Evolutionary conservation across 148 eudicot species (phyloP).

Genomic region (Rhododendron simsii): DNA sequence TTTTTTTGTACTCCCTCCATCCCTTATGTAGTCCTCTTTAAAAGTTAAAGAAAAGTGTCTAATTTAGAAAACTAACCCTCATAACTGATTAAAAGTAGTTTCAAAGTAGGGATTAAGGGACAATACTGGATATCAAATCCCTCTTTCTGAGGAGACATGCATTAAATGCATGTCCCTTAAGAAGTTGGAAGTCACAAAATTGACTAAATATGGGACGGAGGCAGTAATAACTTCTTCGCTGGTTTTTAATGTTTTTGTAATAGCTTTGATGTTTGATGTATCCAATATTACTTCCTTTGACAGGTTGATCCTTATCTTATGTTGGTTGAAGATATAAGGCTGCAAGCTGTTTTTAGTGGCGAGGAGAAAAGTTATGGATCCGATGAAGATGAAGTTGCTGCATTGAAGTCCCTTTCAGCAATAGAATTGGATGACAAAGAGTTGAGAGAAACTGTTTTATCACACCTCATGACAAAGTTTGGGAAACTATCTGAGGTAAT

Average conservation of each 20-base stretch:
- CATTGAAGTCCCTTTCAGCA: slow-evolving; percentile 46
- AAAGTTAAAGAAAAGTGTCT: neutral
- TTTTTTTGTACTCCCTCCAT: neutral
- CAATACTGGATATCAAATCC: neutral
- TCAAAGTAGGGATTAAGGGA: neutral
- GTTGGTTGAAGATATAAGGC: slow-evolving; percentile 61
- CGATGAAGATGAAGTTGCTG: slow-evolving; percentile 63
- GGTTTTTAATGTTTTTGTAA: neutral
- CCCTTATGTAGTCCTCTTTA: neutral
- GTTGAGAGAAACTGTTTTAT: slow-evolving; percentile 56
- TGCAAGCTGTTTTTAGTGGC: slow-evolving; percentile 34
- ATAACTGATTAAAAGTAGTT: neutral
- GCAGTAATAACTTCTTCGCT: neutral
- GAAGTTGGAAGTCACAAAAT: neutral
- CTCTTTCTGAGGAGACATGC: neutral
- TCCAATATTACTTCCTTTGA: slow-evolving; percentile 9
- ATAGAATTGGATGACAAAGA: slow-evolving; percentile 44
- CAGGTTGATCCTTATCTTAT: slow-evolving; percentile 84
- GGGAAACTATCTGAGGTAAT: slow-evolving; percentile 68
- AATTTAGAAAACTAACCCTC: neutral
- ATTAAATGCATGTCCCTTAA: neutral
- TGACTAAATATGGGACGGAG: neutral
- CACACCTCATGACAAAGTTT: slow-evolving; percentile 43
- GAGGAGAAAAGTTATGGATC: slow-evolving; percentile 44
- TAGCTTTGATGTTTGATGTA: neutral